Evolutionary conservation across 768 basidiomycete genomes (phyloP).

Genomic region (Lenzites betulinus): DNA sequence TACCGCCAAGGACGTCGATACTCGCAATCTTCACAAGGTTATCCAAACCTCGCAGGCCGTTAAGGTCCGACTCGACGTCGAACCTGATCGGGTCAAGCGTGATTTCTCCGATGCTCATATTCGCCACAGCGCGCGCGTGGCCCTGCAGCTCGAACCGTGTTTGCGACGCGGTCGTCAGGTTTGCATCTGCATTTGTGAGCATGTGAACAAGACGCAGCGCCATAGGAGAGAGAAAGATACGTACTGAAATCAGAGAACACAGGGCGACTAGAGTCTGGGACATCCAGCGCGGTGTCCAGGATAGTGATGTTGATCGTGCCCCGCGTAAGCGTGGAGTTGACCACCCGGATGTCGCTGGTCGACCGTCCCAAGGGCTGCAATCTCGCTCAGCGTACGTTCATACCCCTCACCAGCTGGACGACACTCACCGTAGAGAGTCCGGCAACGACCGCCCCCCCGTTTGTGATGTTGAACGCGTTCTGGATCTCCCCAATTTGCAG

Average conservation of each 20-base stretch:
- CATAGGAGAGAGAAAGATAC: constrained; percentile 21
- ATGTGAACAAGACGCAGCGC: neutral
- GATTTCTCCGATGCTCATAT: constrained; percentile 62
- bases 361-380: constrained; percentile 62
- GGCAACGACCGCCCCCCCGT: constrained; percentile 53
- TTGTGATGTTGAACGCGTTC: constrained; percentile 65
- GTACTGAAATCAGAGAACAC: constrained; percentile 62
- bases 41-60: constrained; percentile 62
- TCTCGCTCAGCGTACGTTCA: neutral
- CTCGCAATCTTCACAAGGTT: constrained; percentile 53
- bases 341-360: constrained; percentile 56
- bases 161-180: constrained; percentile 52
- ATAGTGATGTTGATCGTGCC: constrained; percentile 70
- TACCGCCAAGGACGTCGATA: constrained; percentile 71
- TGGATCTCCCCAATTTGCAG: constrained; percentile 59
- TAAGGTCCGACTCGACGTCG: constrained; percentile 62
- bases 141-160: constrained; percentile 61
- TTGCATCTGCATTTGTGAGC: constrained; percentile 42
- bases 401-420: too few species aligned
- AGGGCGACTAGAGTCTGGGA: constrained; percentile 48
- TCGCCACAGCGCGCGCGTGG: constrained; percentile 59
- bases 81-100: constrained; percentile 73
- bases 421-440: constrained; percentile 56
- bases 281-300: constrained; percentile 50
- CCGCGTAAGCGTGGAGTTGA: constrained; percentile 54